Conservation (phyloP, 805 yeast genomes). For the Kodamaea hsintzibuensis region DNA sequence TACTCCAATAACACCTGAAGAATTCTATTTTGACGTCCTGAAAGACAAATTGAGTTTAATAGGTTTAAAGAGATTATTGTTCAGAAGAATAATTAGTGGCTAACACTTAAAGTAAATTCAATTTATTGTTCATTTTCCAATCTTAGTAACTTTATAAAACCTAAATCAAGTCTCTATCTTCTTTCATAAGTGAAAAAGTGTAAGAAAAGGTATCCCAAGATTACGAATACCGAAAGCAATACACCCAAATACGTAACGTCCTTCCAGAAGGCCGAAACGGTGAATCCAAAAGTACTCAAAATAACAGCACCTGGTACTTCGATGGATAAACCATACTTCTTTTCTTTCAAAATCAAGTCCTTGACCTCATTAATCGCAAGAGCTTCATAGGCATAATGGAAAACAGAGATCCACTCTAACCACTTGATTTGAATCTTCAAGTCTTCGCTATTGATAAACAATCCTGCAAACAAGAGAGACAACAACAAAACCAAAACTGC, state of each 20-base stretch:
- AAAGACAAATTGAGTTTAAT: constrained; percentile 11
- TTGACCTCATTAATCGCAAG: constrained; percentile 90
- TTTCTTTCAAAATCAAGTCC: constrained; percentile 78
- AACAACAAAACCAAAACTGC: constrained; percentile 84
- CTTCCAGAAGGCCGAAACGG: constrained; percentile 68
- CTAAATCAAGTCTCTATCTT: constrained; percentile 28
- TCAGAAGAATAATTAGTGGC: constrained; percentile 9
- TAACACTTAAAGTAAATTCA: not conserved
- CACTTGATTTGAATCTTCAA: constrained; percentile 56
- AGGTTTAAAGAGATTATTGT: constrained; percentile 12
- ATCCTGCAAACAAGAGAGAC: constrained; percentile 88
- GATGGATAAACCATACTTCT: constrained; percentile 88
- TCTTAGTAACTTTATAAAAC: too few relatives aligned
- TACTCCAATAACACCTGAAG: constrained; percentile 23
- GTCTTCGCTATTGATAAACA: constrained; percentile 82
- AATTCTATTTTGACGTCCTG: constrained; percentile 28
- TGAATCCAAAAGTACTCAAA: constrained; percentile 91
- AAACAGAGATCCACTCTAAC: constrained; percentile 82
- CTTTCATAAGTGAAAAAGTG: constrained; percentile 75
- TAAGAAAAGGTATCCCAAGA: constrained; percentile 73
- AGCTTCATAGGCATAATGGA: constrained; percentile 96
- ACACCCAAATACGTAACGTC: constrained; percentile 64
- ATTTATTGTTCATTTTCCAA: not conserved
- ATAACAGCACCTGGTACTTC: constrained; percentile 98
- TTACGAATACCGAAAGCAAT: constrained; percentile 58